Percentiles rank a stretch among this genome's conserved stretches.
Evolutionary conservation across 1,284 basidiomycete genomes (phyloP).

Genomic region (Apiotrichum domesticum): DNA sequence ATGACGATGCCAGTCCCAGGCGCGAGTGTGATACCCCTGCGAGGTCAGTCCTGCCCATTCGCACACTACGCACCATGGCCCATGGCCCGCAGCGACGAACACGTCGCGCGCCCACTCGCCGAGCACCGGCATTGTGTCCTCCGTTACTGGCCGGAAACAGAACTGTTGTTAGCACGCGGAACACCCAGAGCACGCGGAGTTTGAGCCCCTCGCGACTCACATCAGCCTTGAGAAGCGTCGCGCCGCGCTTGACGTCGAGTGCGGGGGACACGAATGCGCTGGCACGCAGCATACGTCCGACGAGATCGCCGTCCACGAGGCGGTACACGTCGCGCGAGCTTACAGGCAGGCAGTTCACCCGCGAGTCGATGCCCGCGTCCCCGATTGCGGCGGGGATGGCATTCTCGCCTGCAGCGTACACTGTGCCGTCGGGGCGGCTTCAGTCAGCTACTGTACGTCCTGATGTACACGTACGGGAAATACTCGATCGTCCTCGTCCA

Average conservation of each 20-base stretch:
- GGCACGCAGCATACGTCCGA: slow-evolving; percentile 8
- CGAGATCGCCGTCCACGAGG: slow-evolving; percentile 7
- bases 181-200: no score
- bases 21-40: slow-evolving; percentile 14
- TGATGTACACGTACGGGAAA: slow-evolving; percentile 6
- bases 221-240: slow-evolving; percentile 11
- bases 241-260: slow-evolving; percentile 7
- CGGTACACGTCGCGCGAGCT: slow-evolving; percentile 3
- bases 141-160: slow-evolving; percentile 13
- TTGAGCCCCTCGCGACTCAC: background rate
- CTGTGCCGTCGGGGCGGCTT: slow-evolving; percentile 7
- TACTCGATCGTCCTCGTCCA: slow-evolving; percentile 14
- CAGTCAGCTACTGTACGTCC: background rate
- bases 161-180: background rate
- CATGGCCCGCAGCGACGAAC: slow-evolving; percentile 8
- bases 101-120: slow-evolving; percentile 9
- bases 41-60: no score
- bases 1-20: slow-evolving; percentile 11
- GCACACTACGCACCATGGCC: slow-evolving; percentile 8
- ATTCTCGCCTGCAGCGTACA: slow-evolving; percentile 16
- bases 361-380: slow-evolving; percentile 3
- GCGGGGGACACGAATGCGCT: slow-evolving; percentile 4
- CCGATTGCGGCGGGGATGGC: slow-evolving; percentile 5
- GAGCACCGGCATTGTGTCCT: slow-evolving; percentile 11
- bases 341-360: slow-evolving; percentile 7